Evolutionary conservation across 139 green algal species (phyloP).

Genomic region (Picochlorum sp.): DNA sequence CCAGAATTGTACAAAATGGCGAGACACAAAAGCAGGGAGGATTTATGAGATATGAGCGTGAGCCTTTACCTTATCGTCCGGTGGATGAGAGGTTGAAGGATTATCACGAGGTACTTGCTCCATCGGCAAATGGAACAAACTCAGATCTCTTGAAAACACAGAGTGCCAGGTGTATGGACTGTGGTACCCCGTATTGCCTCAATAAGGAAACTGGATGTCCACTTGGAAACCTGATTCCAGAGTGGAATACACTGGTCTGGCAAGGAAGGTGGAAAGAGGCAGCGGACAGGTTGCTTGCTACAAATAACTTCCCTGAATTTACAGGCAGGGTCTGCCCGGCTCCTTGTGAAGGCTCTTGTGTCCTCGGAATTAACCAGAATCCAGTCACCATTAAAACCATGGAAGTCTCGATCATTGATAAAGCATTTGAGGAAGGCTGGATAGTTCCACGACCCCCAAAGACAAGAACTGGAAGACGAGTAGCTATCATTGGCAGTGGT

Average conservation of each 20-base stretch:
- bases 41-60: constrained; percentile 82
- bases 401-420: constrained; percentile 42
- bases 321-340: constrained; percentile 88
- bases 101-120: constrained; percentile 76
- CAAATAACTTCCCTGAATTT: constrained; percentile 99
- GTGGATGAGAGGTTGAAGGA: constrained; percentile 76
- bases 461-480: constrained; percentile 63
- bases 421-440: constrained; percentile 89
- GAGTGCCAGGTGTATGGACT: constrained; percentile 91
- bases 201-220: constrained; percentile 71
- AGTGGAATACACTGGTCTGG: constrained; percentile 95
- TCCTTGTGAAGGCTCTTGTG: constrained; percentile 89
- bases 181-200: constrained; percentile 95
- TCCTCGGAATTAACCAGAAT: constrained; percentile 95
- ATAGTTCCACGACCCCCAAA: constrained; percentile 77
- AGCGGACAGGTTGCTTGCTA: constrained; percentile 86
- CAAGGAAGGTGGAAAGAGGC: constrained; percentile 86
- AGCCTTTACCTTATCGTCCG: constrained; percentile 73
- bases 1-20: constrained; percentile 43
- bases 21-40: constrained; percentile 65
- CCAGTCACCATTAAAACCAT: constrained; percentile 95
- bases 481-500: constrained; percentile 83
- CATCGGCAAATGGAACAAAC: constrained; percentile 23
- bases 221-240: constrained; percentile 90
- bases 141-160: constrained; percentile 80